phyloP scores from a whole-genome alignment of 768 basidiomycete genomes.

The Suillus brevipes region DNA sequence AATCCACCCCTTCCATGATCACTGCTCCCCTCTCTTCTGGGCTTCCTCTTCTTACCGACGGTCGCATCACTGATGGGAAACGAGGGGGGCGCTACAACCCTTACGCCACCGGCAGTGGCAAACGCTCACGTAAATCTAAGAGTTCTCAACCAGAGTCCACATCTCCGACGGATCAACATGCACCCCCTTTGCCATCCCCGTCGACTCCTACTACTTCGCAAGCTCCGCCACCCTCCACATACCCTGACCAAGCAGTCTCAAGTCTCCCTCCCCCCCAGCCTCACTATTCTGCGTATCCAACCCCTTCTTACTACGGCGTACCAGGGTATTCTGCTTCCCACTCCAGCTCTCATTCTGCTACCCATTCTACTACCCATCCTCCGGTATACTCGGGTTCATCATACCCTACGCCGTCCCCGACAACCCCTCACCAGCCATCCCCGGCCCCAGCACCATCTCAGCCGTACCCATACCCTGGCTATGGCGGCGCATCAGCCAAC shows the following conservation, averaged over 20 bases:
- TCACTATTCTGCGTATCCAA: conserved; percentile 35
- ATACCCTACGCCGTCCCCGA: conserved; percentile 21
- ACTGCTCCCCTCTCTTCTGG: conserved; percentile 45
- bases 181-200: conserved; percentile 26
- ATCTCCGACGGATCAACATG: conserved; percentile 33
- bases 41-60: conserved; percentile 51
- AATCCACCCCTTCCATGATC: conserved; percentile 41
- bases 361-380: conserved; percentile 14
- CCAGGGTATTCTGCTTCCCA: conserved; percentile 22
- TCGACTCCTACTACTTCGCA: conserved; percentile 32
- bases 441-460: conserved; percentile 17
- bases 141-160: conserved; percentile 25
- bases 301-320: conserved; percentile 34
- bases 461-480: conserved; percentile 27
- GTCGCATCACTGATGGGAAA: conserved; percentile 43
- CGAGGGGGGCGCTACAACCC: conserved; percentile 46
- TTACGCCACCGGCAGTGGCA: conserved; percentile 34
- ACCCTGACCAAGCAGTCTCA: conserved; percentile 29
- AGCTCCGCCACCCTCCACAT: conserved; percentile 27
- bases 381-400: conserved; percentile 17
- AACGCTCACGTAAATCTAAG: conserved; percentile 41
- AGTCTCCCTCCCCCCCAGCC: conserved; percentile 26
- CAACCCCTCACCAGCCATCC: conserved; percentile 22
- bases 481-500: conserved; percentile 16
- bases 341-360: neutral